Evolutionary conservation across 1,284 basidiomycete species (phyloP), one percentile per base, ranked within the genome.

Genomic region (Rhodotorula glutinis): DNA sequence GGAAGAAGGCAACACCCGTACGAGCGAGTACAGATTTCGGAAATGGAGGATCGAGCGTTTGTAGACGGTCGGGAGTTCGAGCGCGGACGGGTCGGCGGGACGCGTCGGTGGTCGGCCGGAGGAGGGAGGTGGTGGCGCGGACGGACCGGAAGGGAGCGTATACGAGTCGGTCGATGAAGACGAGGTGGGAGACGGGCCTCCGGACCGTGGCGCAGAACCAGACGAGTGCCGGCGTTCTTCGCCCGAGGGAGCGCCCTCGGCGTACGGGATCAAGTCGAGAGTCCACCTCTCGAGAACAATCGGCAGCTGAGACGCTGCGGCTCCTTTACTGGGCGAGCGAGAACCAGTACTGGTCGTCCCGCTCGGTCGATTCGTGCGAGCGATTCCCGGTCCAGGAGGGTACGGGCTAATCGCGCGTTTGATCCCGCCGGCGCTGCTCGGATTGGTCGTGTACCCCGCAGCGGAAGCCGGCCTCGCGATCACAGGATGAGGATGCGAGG

Each of bases 31-130:
- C 0, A 79, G 71, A 0, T 76, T 61, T 5, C 77, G 69, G 57
- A 80, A 79, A 46, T 78, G 76, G 14, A 76, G 62, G 56, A 78
- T 77, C 49, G 77, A 76, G 25, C 73, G 75, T 46, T 79, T 78
- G 74, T 80, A 80, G 55, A 79, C 70, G 23, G 74, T 71, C 14
- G 77, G 74, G 30, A 79, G 71, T 30, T 79, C 77, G 49, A 71
- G 68, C 10, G 68, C 56, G 2, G 25, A 25, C 13, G 4, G 73
- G 53, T 16, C 46, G 16, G 21, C 25, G 29, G 11, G 55, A 29
- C 2, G 40, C 38, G 8, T 55, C 57, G 41, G 41, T 23, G 13
- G 53, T 19, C n/a, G 33, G 55, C 27, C 25, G 19, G 53, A 52
- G 11, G 43, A 23, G 7, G 8, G 27, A 16, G 43, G 43, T 5